phyloP scores from a whole-genome alignment of 345 rosid genomes.

The Lepidium aucheri region DNA sequence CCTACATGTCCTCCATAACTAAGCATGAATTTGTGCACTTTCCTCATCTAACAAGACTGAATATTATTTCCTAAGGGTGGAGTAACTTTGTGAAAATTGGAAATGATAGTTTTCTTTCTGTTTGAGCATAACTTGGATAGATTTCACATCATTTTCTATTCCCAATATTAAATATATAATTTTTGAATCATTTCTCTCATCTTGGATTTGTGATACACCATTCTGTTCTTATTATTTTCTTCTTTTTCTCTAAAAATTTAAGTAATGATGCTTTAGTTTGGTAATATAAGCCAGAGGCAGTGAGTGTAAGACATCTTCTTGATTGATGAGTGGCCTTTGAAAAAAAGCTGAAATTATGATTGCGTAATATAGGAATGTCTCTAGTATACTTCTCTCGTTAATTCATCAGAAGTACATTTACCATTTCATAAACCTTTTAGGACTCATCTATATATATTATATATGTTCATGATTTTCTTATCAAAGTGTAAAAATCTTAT shows the following conservation, averaged over 20 bases:
- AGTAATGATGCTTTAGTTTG: neutral
- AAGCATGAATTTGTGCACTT: neutral
- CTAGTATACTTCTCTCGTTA: neutral
- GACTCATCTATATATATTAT: neutral
- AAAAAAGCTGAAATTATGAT: slow-evolving; percentile 15
- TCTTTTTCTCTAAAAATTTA: neutral
- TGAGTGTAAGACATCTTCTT: neutral
- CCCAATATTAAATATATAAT: neutral
- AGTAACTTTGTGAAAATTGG: neutral
- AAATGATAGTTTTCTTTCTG: neutral
- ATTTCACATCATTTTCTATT: neutral
- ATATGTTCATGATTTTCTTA: neutral
- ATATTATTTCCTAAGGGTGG: neutral
- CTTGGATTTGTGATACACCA: neutral
- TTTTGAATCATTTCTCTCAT: neutral
- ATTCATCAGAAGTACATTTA: neutral
- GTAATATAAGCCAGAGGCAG: slow-evolving; percentile 2
- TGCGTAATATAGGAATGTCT: slow-evolving; percentile 1
- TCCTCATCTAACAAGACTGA: neutral
- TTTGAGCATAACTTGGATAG: neutral
- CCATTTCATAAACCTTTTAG: neutral
- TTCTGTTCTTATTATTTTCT: neutral
- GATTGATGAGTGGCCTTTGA: neutral
- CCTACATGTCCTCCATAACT: slow-evolving; percentile 13
- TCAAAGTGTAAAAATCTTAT: slow-evolving; percentile 7